phyloP scores from a whole-genome alignment of 164 flowering plant species.

The Platanus orientalis region DNA sequence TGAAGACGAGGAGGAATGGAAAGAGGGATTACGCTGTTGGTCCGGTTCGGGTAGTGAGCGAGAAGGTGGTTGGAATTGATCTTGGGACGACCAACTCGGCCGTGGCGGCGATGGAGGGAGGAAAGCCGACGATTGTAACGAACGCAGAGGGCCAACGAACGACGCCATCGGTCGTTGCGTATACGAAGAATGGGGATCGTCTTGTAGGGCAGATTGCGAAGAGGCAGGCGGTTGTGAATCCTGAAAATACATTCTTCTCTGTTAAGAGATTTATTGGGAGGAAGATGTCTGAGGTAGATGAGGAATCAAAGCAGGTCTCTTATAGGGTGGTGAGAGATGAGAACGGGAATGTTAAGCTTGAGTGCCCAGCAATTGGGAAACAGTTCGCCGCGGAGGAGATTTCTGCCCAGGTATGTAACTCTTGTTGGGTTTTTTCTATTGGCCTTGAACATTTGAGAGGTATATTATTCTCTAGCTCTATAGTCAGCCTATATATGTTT shows the following conservation, averaged over 20 bases:
- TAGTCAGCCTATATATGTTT: too few species aligned
- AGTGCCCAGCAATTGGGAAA: slow-evolving; percentile 68
- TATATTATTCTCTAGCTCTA: too few species aligned
- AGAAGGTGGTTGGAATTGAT: slow-evolving; percentile 43
- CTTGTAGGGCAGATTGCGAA: slow-evolving; percentile 82
- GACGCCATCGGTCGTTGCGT: slow-evolving; percentile 76
- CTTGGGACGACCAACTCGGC: slow-evolving; percentile 43
- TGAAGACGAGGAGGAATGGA: neutral
- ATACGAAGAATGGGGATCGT: too few species aligned
- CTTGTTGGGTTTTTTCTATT: too few species aligned
- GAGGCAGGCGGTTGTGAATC: slow-evolving; percentile 63
- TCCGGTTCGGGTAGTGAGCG: slow-evolving; percentile 26
- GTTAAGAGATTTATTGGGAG: too few species aligned
- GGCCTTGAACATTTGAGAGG: too few species aligned
- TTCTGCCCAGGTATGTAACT: slow-evolving; percentile 72
- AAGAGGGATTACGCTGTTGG: neutral
- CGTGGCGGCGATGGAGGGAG: slow-evolving; percentile 44
- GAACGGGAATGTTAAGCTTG: slow-evolving; percentile 73
- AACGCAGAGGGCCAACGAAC: slow-evolving; percentile 49
- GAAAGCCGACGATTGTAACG: slow-evolving; percentile 51
- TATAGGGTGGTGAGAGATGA: slow-evolving; percentile 49
- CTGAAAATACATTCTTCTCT: slow-evolving; percentile 61
- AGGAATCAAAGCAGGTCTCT: slow-evolving; percentile 38
- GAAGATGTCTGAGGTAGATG: slow-evolving; percentile 42
- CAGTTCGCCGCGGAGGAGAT: slow-evolving; percentile 77